Conservation (phyloP, 2,329 filamentous ascomycete species). For the Curvularia eragrostidis region DNA sequence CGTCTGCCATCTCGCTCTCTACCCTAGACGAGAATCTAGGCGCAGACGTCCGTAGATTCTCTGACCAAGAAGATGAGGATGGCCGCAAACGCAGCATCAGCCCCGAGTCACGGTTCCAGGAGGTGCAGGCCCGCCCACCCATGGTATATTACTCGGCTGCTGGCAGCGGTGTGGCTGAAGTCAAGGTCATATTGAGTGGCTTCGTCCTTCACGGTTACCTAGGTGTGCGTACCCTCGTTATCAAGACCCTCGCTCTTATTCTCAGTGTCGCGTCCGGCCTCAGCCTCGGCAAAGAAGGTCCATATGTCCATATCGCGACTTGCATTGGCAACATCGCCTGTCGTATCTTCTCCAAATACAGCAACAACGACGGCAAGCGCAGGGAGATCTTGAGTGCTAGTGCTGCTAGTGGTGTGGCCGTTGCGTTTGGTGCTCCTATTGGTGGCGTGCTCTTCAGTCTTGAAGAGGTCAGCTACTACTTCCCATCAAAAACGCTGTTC, state of each 20-base stretch:
- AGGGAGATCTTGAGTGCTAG: conserved; percentile 93
- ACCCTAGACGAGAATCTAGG: conserved; percentile 93
- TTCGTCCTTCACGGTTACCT: conserved; percentile 97
- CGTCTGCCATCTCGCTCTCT: conserved; percentile 82
- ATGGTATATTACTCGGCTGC: conserved; percentile 97
- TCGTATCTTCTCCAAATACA: conserved; percentile 92
- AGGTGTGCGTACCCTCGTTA: conserved; percentile 81
- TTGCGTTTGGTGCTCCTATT: conserved; percentile 90
- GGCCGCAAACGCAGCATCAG: conserved; percentile 51
- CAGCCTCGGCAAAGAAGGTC: conserved; percentile 92
- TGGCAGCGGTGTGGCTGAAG: conserved; percentile 94
- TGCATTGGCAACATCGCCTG: conserved; percentile 96
- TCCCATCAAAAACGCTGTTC: conserved; percentile 96
- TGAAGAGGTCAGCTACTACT: conserved; percentile 97
- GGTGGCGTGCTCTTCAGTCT: conserved; percentile 91
- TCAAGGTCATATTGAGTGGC: conserved; percentile 96
- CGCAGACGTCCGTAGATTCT: conserved; percentile 57
- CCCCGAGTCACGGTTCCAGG: conserved; percentile 51
- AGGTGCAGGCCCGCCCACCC: conserved; percentile 60
- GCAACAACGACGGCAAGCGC: conserved; percentile 90
- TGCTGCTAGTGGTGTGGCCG: conserved; percentile 88
- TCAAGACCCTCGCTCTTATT: conserved; percentile 84
- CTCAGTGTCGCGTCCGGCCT: conserved; percentile 91
- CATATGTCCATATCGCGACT: conserved; percentile 96
- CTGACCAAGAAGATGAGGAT: conserved; percentile 53